Conservation (phyloP, 2,329 filamentous ascomycete genomes). For the Ceratocystis huliohia region DNA sequence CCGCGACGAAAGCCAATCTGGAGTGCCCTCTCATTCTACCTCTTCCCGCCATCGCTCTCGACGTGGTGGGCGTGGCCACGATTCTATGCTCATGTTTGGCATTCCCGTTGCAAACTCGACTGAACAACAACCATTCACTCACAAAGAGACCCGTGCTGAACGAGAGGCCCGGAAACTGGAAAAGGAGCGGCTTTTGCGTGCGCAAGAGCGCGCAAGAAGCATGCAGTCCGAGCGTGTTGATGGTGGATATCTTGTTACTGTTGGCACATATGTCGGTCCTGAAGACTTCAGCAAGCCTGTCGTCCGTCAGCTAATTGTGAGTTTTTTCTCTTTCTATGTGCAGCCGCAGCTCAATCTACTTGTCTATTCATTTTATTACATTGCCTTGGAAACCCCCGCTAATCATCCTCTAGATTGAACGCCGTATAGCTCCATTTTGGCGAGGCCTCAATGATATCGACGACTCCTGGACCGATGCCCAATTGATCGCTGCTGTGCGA, state of each 20-base stretch:
- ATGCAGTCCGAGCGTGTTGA: slow-evolving; percentile 87
- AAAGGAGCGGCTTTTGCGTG: slow-evolving; percentile 59
- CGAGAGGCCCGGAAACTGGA: slow-evolving; percentile 76
- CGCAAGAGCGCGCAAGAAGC: slow-evolving; percentile 80
- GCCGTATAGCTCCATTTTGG: slow-evolving; percentile 89
- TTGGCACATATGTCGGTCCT: slow-evolving; percentile 80
- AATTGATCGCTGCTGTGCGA: slow-evolving; percentile 81
- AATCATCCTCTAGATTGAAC: slow-evolving; percentile 57
- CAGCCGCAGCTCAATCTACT: background rate
- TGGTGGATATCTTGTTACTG: slow-evolving; percentile 84
- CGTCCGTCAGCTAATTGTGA: slow-evolving; percentile 82
- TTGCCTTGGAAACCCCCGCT: no score
- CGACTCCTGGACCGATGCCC: slow-evolving; percentile 82
- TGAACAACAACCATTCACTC: slow-evolving; percentile 39
- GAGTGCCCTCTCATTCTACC: slow-evolving; percentile 31
- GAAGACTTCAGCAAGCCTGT: slow-evolving; percentile 88
- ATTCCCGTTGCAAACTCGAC: background rate
- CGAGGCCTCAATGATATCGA: slow-evolving; percentile 81
- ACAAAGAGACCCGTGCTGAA: slow-evolving; percentile 82
- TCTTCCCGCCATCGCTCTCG: slow-evolving; percentile 23
- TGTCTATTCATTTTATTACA: slow-evolving; percentile 20
- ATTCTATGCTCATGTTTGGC: slow-evolving; percentile 13
- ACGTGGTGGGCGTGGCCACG: slow-evolving; percentile 28
- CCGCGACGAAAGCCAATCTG: slow-evolving; percentile 22
- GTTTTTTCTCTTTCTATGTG: slow-evolving; percentile 21